Evolutionary conservation across 169 alveolate genomes (phyloP).

Genomic region (Eimeria falciformis): DNA sequence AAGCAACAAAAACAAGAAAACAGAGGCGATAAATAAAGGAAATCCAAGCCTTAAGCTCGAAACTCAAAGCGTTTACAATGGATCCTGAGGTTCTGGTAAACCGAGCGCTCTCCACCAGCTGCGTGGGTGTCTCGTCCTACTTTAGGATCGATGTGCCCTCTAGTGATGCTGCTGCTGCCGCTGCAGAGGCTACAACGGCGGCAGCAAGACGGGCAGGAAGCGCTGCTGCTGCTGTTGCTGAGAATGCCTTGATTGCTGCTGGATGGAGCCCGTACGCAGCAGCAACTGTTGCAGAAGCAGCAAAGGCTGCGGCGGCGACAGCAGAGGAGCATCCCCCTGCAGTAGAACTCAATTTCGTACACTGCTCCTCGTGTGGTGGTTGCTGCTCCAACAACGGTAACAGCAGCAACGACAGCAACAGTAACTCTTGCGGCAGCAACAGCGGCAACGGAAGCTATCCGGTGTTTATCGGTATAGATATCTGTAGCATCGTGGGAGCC

Average conservation of each 20-base stretch:
- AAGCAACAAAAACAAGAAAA: too few relatives aligned
- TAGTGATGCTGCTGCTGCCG: neutral
- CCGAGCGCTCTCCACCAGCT: neutral
- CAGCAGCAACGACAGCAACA: conserved; percentile 6
- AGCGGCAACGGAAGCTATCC: neutral
- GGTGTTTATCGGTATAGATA: neutral
- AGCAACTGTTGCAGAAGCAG: neutral
- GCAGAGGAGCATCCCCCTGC: neutral
- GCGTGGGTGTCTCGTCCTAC: neutral
- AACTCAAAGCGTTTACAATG: neutral
- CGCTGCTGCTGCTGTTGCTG: conserved; percentile 9
- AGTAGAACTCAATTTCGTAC: neutral
- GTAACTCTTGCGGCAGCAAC: neutral
- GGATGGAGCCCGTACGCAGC: neutral
- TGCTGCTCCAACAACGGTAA: neutral
- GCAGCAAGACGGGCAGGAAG: neutral
- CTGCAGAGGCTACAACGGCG: neutral
- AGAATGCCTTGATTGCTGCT: neutral
- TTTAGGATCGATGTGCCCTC: neutral
- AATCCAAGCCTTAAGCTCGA: neutral
- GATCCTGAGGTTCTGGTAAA: neutral
- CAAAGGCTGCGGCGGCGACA: neutral
- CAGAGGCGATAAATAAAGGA: too few relatives aligned
- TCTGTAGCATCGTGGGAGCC: neutral
- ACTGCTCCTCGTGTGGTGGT: too few relatives aligned